Evolutionary conservation across 371 early-diverging fungal species (phyloP).

Genomic region (Parasitella parasitica): DNA sequence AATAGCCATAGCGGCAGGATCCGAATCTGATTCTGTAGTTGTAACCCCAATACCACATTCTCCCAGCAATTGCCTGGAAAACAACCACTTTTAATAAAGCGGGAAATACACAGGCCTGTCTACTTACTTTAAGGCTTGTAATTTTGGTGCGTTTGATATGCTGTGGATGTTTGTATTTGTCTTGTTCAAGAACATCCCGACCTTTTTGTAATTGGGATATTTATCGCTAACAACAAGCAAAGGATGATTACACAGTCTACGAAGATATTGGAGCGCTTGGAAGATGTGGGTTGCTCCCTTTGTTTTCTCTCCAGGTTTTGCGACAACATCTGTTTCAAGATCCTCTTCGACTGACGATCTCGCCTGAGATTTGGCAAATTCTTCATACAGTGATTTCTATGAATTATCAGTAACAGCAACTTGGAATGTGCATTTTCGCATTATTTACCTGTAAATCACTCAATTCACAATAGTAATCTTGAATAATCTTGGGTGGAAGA

Average conservation of each 20-base stretch:
- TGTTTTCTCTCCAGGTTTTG: conserved; percentile 33
- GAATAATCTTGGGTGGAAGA: conserved; percentile 99
- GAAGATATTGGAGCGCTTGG: conserved; percentile 95
- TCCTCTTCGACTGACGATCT: conserved; percentile 56
- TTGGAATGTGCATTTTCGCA: neutral
- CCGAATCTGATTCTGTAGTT: conserved; percentile 48
- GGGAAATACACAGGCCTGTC: too few species aligned
- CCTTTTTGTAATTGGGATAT: conserved; percentile 80
- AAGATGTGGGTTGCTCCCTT: conserved; percentile 82
- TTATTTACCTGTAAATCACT: conserved; percentile 70
- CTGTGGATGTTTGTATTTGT: conserved; percentile 75
- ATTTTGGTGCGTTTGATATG: conserved; percentile 90
- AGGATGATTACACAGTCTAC: conserved; percentile 97
- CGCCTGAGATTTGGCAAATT: conserved; percentile 73
- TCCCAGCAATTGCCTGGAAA: conserved; percentile 77
- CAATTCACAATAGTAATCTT: conserved; percentile 97
- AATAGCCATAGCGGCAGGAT: conserved; percentile 48
- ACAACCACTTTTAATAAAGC: too few species aligned
- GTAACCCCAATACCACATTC: conserved; percentile 93
- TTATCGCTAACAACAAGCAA: conserved; percentile 81
- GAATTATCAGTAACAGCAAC: neutral
- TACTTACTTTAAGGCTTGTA: conserved; percentile 78
- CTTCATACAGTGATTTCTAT: conserved; percentile 87
- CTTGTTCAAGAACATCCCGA: conserved; percentile 59
- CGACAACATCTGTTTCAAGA: conserved; percentile 28